Conservation (phyloP, 2,329 filamentous ascomycete genomes). For the Alternaria brassicae region DNA sequence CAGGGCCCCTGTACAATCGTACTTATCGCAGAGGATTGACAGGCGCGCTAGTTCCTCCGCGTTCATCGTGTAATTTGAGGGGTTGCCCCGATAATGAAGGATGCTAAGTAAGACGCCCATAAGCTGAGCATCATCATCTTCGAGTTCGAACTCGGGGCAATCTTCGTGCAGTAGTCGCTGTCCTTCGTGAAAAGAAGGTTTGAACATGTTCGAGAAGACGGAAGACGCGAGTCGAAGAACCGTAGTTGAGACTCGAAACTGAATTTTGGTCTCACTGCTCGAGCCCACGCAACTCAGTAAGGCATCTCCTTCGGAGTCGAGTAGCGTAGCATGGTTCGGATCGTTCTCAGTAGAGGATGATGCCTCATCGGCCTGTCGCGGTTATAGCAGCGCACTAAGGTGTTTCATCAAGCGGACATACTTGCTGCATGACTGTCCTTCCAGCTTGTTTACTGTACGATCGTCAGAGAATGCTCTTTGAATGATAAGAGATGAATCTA, state of each 20-base stretch:
- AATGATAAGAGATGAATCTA: no score
- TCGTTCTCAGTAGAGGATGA: neutral
- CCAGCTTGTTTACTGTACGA: no score
- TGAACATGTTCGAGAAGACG: constrained; percentile 13
- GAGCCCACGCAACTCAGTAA: neutral
- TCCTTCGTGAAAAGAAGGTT: constrained; percentile 12
- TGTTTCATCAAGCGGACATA: neutral
- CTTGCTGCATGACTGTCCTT: neutral
- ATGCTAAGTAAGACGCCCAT: constrained; percentile 7
- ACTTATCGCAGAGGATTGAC: constrained; percentile 13
- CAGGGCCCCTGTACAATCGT: constrained; percentile 8
- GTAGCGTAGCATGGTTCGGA: neutral
- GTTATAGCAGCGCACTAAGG: neutral
- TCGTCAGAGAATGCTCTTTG: no score
- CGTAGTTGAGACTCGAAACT: constrained; percentile 13
- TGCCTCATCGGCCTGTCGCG: neutral
- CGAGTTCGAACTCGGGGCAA: neutral
- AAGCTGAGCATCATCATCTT: constrained; percentile 12
- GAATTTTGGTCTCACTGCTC: neutral
- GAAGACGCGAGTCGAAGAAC: constrained; percentile 11
- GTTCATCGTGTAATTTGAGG: neutral
- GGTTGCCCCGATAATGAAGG: constrained; percentile 5
- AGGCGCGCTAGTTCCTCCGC: constrained; percentile 10
- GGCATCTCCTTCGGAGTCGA: neutral
- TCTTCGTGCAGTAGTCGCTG: constrained; percentile 7